Conservation (phyloP, 352 stramenopile genomes). For the Nothophytophthora sp. region DNA sequence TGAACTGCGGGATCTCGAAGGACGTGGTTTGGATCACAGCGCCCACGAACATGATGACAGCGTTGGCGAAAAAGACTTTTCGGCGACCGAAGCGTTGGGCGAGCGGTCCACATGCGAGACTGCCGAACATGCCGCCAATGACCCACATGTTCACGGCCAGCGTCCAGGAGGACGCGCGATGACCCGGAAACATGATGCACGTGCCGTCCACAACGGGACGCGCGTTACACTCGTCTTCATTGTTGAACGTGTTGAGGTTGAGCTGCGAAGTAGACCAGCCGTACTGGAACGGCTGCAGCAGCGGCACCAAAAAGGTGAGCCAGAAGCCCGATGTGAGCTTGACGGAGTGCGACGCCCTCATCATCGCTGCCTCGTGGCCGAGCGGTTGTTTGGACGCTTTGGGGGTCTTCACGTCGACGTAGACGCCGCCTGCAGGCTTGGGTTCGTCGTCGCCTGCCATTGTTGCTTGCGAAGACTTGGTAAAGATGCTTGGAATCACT, state of each 20-base stretch:
- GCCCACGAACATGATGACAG: conserved; percentile 28
- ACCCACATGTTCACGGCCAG: conserved; percentile 46
- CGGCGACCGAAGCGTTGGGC: conserved; percentile 33
- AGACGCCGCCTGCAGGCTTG: background rate
- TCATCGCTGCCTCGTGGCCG: background rate
- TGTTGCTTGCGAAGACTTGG: background rate
- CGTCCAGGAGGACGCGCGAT: conserved; percentile 41
- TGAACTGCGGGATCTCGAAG: conserved; percentile 16
- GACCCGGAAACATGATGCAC: conserved; percentile 54
- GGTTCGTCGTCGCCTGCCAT: background rate
- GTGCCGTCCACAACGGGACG: conserved; percentile 28
- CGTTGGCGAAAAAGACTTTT: conserved; percentile 18
- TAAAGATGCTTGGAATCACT: background rate
- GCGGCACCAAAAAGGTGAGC: conserved; percentile 33
- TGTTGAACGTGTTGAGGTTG: conserved; percentile 22
- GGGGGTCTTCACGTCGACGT: conserved; percentile 8
- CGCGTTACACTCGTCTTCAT: conserved; percentile 34
- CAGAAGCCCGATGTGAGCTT: conserved; percentile 31
- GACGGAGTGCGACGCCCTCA: conserved; percentile 1
- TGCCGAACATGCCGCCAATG: conserved; percentile 44
- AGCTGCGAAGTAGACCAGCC: conserved; percentile 46
- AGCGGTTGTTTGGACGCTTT: background rate
- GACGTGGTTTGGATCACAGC: conserved; percentile 20
- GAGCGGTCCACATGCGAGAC: conserved; percentile 24
- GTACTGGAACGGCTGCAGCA: conserved; percentile 34